Evolutionary conservation across 2,329 filamentous ascomycete genomes (phyloP), one percentile per base, ranked within the genome.

Genomic region (Exophiala sp.): DNA sequence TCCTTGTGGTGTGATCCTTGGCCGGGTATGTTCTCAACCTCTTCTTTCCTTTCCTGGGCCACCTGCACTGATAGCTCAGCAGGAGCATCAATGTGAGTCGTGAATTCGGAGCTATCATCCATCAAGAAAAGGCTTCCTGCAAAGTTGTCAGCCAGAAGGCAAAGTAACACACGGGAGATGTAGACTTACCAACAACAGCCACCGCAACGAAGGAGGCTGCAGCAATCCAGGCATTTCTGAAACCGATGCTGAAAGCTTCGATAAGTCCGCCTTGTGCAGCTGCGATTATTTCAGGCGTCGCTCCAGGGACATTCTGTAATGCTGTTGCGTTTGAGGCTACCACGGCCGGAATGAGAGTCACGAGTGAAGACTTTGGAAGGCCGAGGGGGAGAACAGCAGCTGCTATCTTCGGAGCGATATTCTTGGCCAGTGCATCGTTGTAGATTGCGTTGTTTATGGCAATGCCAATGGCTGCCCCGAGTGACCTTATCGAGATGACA

Each of bases 361-460:
- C 42, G 3, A 56, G 24, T 10, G 14, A 16, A 10, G 12, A 3
- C n/a, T 48, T 14, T 18, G 48, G 43, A 5, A 56, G 36, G 24
- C 53, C 53, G 4, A 52, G 36, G 4, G 53, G 53, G 7, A 56
- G 33, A 12, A 56, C 53, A 33, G 53, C 53, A 11, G 46, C 43
- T 3, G 53, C 42, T 21, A 56, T 52, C 9, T 43, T 35, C 6
- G 41, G n/a, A 11, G 41, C 41, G 20, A 56, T 18, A 18, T 56
- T 38, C n/a, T 16, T 48, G 5, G 21, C 29, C 4, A 52, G 7
- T 5, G 49, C 40, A 10, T 43, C 43, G 39, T 52, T 56, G 43
- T 52, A 52, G 44, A 52, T 56, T 6, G 53, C 53, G 35, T 24
- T 49, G 43, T 56, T 48, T 34, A 55, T 47, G 11, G 50, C 50